These are phyloP conservation scores for Diversispora epigaea DNA, from an alignment of 192 early-diverging fungal species.

Conservation along the genomic window DNA sequence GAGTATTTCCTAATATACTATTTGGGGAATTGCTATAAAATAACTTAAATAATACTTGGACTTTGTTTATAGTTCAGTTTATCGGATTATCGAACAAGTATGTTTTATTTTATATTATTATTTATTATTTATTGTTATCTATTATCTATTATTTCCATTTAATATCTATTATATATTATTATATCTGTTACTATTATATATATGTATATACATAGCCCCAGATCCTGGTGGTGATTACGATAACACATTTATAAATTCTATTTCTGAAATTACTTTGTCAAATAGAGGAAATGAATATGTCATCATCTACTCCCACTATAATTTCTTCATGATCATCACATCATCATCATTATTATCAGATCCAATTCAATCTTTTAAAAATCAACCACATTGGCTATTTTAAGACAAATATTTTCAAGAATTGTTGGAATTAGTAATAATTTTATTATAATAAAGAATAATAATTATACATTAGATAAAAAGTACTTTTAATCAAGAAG, in stretches of 20 bases:
- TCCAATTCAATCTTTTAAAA: no score
- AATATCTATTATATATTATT: neutral
- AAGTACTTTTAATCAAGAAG: neutral
- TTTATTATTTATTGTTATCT: neutral
- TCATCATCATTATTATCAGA: no score
- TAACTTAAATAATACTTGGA: neutral
- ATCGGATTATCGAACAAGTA: neutral
- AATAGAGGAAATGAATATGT: neutral
- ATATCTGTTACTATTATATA: neutral
- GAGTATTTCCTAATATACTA: neutral
- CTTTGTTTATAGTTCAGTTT: neutral
- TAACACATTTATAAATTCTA: neutral
- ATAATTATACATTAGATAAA: neutral
- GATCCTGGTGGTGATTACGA: neutral
- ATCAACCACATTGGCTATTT: neutral
- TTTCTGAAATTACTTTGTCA: neutral
- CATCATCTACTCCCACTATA: no score
- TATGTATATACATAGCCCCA: neutral
- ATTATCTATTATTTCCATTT: neutral
- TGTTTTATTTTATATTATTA: no score
- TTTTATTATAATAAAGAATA: neutral
- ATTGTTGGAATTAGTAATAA: neutral
- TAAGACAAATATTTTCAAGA: slow-evolving; percentile 6
- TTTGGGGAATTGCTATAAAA: neutral
- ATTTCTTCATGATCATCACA: no score